Evolutionary conservation across 179 eudicot genomes (phyloP), one percentile per base, ranked within the genome.

Genomic region (Carnegiea gigantea): DNA sequence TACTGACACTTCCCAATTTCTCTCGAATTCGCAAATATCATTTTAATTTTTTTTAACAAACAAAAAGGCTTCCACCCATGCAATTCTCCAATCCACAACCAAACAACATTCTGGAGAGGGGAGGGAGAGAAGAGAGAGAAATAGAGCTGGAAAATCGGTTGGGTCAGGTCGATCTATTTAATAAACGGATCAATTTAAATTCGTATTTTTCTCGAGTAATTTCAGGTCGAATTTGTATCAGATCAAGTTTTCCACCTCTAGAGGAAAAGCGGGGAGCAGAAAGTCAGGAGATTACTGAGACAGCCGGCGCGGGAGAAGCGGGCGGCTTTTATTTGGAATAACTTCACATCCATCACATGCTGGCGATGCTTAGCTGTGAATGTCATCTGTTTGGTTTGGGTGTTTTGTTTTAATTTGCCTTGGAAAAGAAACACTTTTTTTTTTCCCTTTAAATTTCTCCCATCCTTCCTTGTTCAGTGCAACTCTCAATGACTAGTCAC

Each of bases 351-450:
- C 17, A 51, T 51, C 57, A 73, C 40, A 73, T 60, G 70, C 1
- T 0, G 36, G 36, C 36, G 36, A 44, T 46, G 79, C 53, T 44
- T 75, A 62, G 73, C 72, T 73, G 82, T 81, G 62, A 33, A 33
- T 33, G 3, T 33, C 36, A 26, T 44, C 73, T 81, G 74, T 64
- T 81, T 24, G 54, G 64, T 33, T 2, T 33, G 36, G 36, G 36
- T 33, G 36, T 1, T 33, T 18, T 36, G 40, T 67, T 28, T 67
- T 9, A 43, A 11, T 73, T 44, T 17, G 76, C 80, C 76, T 81
- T 46, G 84, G 43, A 23, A 81, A 81, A 44, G 67, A 13, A 36
- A 36, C 67, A 54, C 65, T 81, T 75, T 40, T 40, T 40, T 75
- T 26, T 64, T 33, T 30, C 2, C n/a, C 3, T 18, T 26, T 24